Percentiles rank a stretch among this genome's conserved stretches.
Conservation (phyloP, 208 protist genomes). For the Acanthamoeba royreba region DNA sequence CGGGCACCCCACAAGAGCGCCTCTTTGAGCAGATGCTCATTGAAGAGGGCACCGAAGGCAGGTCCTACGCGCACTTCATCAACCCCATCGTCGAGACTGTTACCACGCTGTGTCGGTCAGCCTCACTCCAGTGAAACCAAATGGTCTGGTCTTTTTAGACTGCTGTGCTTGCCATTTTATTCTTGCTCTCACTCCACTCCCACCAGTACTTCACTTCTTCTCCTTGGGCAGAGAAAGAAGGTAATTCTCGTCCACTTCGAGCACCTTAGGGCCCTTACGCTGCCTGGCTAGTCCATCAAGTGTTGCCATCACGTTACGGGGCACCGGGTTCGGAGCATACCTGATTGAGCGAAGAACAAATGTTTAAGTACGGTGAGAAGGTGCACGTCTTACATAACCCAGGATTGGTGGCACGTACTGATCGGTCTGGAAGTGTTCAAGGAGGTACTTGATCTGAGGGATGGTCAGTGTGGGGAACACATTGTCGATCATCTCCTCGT, state of each 20-base stretch:
- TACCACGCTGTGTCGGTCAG: background rate
- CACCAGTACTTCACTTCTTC: background rate
- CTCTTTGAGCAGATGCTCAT: slow-evolving; percentile 24
- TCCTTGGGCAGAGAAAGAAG: background rate
- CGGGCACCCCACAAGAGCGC: background rate
- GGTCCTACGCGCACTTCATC: background rate
- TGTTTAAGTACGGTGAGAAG: no score
- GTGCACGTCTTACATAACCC: no score
- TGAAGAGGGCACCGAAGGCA: background rate
- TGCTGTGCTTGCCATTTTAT: no score
- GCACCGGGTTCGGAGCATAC: background rate
- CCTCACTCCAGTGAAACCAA: background rate
- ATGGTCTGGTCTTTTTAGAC: background rate
- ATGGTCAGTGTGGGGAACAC: slow-evolving; percentile 11
- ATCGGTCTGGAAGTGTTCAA: background rate
- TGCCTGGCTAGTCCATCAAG: background rate
- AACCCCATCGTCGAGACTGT: background rate
- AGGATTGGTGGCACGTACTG: no score
- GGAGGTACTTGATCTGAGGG: background rate
- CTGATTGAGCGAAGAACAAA: background rate
- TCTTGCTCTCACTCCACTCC: no score
- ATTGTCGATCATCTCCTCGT: background rate
- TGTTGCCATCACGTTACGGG: background rate
- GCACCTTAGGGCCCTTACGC: background rate
- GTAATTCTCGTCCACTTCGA: background rate